Conservation (phyloP, 371 early-diverging fungal genomes). For the Fennellomyces sp. region DNA sequence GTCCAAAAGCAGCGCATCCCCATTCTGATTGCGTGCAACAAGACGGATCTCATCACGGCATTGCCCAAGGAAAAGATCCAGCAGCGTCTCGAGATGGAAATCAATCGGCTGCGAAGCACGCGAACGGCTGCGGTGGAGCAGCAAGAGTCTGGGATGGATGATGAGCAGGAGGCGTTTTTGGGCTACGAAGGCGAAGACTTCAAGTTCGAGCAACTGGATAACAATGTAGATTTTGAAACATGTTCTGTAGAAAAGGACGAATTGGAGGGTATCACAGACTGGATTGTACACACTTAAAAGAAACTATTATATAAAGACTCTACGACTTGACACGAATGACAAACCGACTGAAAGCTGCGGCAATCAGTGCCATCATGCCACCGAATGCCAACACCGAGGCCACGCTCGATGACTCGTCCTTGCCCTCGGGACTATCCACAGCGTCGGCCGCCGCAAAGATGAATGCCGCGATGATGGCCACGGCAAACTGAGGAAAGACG, state of each 20-base stretch:
- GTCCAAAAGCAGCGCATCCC: slow-evolving; percentile 62
- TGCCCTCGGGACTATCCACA: slow-evolving; percentile 8
- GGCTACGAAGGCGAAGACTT: slow-evolving; percentile 84
- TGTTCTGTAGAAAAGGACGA: slow-evolving; percentile 58
- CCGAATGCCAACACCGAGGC: slow-evolving; percentile 65
- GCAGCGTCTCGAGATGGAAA: slow-evolving; percentile 71
- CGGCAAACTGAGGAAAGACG: slow-evolving; percentile 78
- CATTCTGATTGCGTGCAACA: slow-evolving; percentile 82
- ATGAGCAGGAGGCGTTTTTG: slow-evolving; percentile 64
- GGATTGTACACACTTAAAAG: slow-evolving; percentile 21
- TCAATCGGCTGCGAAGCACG: slow-evolving; percentile 69
- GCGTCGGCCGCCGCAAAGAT: slow-evolving; percentile 54
- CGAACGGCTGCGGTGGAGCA: slow-evolving; percentile 71
- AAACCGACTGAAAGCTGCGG: slow-evolving; percentile 55
- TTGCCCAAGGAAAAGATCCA: slow-evolving; percentile 66
- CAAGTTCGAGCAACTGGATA: slow-evolving; percentile 78
- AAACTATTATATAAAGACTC: background rate
- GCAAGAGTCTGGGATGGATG: slow-evolving; percentile 52
- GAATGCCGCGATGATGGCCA: slow-evolving; percentile 56
- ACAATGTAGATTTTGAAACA: slow-evolving; percentile 63
- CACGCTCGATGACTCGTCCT: slow-evolving; percentile 36
- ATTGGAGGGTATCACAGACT: slow-evolving; percentile 45
- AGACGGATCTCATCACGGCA: slow-evolving; percentile 77
- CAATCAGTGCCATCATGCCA: slow-evolving; percentile 65
- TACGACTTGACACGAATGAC: slow-evolving; percentile 39